Percentiles rank a stretch among this genome's conserved stretches.
Conservation (phyloP, 768 basidiomycete genomes). For the Daedaleopsis nitida region DNA sequence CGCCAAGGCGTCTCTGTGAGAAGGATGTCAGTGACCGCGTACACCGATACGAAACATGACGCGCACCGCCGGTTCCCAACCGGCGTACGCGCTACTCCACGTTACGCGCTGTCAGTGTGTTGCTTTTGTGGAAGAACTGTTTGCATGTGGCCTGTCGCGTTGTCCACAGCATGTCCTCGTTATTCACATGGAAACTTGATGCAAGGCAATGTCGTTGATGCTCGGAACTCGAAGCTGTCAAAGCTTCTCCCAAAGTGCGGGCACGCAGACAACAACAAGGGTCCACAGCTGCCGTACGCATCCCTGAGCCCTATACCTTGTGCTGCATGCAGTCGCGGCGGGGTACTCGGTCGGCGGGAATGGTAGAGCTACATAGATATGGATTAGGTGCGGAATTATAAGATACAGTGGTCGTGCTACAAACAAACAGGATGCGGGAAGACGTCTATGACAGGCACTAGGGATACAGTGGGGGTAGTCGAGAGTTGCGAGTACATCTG, state of each 20-base stretch:
- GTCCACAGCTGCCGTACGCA: slow-evolving; percentile 15
- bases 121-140: not conserved
- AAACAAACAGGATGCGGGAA: not conserved
- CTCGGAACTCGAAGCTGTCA: not conserved
- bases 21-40: not conserved
- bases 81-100: not conserved
- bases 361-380: slow-evolving; percentile 4
- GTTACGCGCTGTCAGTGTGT: not conserved
- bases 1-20: slow-evolving; percentile 11
- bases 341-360: not conserved
- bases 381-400: not conserved
- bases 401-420: slow-evolving; percentile 9
- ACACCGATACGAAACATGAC: not conserved
- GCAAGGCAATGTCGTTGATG: not conserved
- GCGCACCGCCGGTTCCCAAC: not conserved
- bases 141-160: not conserved
- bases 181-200: not conserved
- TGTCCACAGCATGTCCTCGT: not conserved
- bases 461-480: slow-evolving; percentile 19
- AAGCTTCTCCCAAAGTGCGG: not conserved
- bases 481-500: slow-evolving; percentile 3
- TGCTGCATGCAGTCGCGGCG: not conserved
- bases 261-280: slow-evolving; percentile 8
- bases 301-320: not conserved
- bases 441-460: slow-evolving; percentile 13